A percentile compares a stretch with the other conserved stretches of the same genome.
Conservation (phyloP, 2,329 filamentous ascomycete species). For the Huntiella abstrusa region DNA sequence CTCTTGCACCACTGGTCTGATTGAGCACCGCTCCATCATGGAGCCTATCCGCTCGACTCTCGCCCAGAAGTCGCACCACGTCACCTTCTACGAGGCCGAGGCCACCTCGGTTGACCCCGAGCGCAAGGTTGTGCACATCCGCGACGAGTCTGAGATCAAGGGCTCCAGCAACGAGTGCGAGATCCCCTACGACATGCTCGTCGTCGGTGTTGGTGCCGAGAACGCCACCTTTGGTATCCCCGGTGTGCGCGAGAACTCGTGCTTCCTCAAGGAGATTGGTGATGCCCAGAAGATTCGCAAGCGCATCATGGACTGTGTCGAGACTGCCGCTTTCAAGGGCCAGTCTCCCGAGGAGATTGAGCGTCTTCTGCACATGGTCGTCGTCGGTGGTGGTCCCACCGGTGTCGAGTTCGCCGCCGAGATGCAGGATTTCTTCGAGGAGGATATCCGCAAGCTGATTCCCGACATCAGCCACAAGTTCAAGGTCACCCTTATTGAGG, state of each 20-base stretch:
- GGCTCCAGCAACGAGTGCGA: constrained; percentile 66
- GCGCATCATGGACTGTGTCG: constrained; percentile 99
- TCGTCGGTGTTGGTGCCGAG: constrained; percentile 91
- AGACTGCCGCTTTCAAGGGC: constrained; percentile 96
- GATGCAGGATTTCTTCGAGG: constrained; percentile 96
- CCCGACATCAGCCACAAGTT: constrained; percentile 90
- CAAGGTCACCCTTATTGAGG: constrained; percentile 93
- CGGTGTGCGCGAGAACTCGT: constrained; percentile 84
- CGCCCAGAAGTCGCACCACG: constrained; percentile 79
- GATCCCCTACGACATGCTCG: constrained; percentile 94
- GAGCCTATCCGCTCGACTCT: constrained; percentile 93
- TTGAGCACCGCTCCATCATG: constrained; percentile 99
- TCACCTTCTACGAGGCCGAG: constrained; percentile 96
- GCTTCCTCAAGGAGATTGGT: constrained; percentile 95
- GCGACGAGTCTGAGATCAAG: constrained; percentile 85
- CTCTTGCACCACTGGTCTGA: constrained; percentile 90
- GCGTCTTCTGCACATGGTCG: constrained; percentile 95
- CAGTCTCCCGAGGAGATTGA: constrained; percentile 75
- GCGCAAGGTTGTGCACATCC: constrained; percentile 72
- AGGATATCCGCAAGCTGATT: constrained; percentile 95
- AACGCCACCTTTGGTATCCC: constrained; percentile 97
- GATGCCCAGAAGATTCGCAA: constrained; percentile 94
- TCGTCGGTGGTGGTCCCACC: constrained; percentile 80
- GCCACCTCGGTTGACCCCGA: constrained; percentile 88
- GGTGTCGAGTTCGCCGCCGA: constrained; percentile 98